Evolutionary conservation across 2,329 filamentous ascomycete species (phyloP).

Genomic region (Chaetothyriales sp.): DNA sequence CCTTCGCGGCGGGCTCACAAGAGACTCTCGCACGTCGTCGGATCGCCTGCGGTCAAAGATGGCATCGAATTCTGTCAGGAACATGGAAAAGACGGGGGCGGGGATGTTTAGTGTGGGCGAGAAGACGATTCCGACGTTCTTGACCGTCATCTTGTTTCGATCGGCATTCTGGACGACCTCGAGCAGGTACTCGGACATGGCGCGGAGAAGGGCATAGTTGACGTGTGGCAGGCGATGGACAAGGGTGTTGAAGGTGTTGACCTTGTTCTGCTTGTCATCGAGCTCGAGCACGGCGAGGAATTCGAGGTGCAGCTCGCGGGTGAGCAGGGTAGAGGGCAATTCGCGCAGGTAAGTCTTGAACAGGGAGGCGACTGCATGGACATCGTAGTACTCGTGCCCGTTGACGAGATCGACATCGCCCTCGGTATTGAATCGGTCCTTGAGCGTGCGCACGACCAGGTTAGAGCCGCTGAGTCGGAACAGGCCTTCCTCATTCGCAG

Average conservation of each 20-base stretch:
- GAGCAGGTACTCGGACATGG: slow-evolving; percentile 77
- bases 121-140: slow-evolving; percentile 96
- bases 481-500: slow-evolving; percentile 78
- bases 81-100: slow-evolving; percentile 82
- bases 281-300: slow-evolving; percentile 80
- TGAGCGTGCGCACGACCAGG: slow-evolving; percentile 76
- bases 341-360: slow-evolving; percentile 91
- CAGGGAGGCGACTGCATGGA: slow-evolving; percentile 87
- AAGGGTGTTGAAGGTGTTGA: slow-evolving; percentile 60
- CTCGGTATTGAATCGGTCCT: slow-evolving; percentile 86
- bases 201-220: slow-evolving; percentile 69
- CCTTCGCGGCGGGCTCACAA: slow-evolving; percentile 19
- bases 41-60: slow-evolving; percentile 58
- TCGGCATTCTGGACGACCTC: slow-evolving; percentile 82
- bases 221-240: slow-evolving; percentile 66
- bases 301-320: slow-evolving; percentile 75
- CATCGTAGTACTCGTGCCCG: slow-evolving; percentile 79
- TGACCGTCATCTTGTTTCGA: slow-evolving; percentile 94
- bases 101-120: slow-evolving; percentile 95
- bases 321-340: slow-evolving; percentile 79
- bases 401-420: slow-evolving; percentile 76
- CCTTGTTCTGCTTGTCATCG: slow-evolving; percentile 59
- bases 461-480: slow-evolving; percentile 97
- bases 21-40: slow-evolving; percentile 11
- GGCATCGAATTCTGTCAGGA: slow-evolving; percentile 75